A percentile compares a stretch with the other conserved stretches of the same genome.
Evolutionary conservation across 352 stramenopile species (phyloP).

Genomic region (Phytophthora agathidicida): DNA sequence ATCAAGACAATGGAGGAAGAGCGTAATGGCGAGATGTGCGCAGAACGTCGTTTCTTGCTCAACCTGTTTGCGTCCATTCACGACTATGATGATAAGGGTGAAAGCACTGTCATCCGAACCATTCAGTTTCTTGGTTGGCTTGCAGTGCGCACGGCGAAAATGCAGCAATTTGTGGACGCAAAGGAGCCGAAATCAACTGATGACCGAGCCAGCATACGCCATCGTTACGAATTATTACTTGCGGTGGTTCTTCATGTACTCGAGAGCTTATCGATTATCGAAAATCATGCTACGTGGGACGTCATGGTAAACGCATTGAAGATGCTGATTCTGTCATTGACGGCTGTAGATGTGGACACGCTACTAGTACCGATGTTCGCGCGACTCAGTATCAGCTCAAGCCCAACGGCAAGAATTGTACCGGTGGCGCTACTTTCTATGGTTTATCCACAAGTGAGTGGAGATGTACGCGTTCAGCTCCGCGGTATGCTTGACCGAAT

Average conservation of each 20-base stretch:
- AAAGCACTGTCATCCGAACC: constrained; percentile 83
- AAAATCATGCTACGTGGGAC: constrained; percentile 90
- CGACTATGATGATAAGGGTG: constrained; percentile 88
- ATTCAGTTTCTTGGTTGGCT: constrained; percentile 87
- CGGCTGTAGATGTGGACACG: constrained; percentile 60
- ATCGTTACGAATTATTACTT: constrained; percentile 75
- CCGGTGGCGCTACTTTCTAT: constrained; percentile 78
- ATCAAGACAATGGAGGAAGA: constrained; percentile 70
- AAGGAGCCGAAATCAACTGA: constrained; percentile 28
- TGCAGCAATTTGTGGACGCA: constrained; percentile 58
- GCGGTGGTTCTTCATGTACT: constrained; percentile 82
- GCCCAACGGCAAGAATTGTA: constrained; percentile 83
- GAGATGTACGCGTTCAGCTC: constrained; percentile 81
- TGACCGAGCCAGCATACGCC: constrained; percentile 32
- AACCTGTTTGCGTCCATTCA: constrained; percentile 88
- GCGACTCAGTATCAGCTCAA: constrained; percentile 83
- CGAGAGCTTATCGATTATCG: constrained; percentile 88
- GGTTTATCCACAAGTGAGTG: constrained; percentile 71
- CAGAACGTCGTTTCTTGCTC: constrained; percentile 77
- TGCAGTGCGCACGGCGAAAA: constrained; percentile 64
- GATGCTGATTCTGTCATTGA: constrained; percentile 68
- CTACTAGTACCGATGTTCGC: constrained; percentile 83
- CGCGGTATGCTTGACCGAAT: constrained; percentile 89
- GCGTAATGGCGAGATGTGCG: constrained; percentile 69
- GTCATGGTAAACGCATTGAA: constrained; percentile 89